Base-by-base conservation (phyloP, 345 rosid genomes). In the Eucalyptus shirleyi region DNA sequence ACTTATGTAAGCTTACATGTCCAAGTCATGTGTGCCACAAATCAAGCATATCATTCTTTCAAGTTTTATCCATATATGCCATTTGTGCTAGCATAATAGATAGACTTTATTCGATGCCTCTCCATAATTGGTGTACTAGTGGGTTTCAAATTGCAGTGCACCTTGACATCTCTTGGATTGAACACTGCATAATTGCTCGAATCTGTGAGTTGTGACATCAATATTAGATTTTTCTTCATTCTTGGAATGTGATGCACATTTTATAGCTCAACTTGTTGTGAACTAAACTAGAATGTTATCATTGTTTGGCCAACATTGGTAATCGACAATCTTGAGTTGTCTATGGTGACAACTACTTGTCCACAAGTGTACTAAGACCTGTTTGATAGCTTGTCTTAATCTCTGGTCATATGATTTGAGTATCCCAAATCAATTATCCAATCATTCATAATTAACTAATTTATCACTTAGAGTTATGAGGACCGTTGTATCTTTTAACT, bases 291-390 rank as follows among this genome's bases (percentile, higher is more conserved):
- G 6, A 26, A 26, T 24, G 30, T 56, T 4, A 10, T 56, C 13
- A 24, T 23, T 1, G 1, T 56, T 56, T 56, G 62, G 28, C 30
- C 13, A 0, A 56, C 62, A 56, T 0, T 2, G 3, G 62, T 24
- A 56, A 56, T 56, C 1, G 3, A 5, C 62, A 56, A 56, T 26
- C 62, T 56, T 56, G 30, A 56, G 62, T 56, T 56, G 30, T 56
- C 1, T 56, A 1, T 26, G 62, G 14, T 56, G 30, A 23, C 30
- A 56, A 56, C 62, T 56, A 56, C 30, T 56, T 56, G 30, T 56
- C 30, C 62, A 56, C 13, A 26, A 26, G 62, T 56, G 14, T 56
- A 56, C 62, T 24, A 23, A 56, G 62, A 56, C 60, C 5, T 4
- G 0, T 24, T 56, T 56, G 62, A 56, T 24, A 56, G 13, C 62